Conservation (phyloP, 306 rosid species). For the Acmispon strigosus region DNA sequence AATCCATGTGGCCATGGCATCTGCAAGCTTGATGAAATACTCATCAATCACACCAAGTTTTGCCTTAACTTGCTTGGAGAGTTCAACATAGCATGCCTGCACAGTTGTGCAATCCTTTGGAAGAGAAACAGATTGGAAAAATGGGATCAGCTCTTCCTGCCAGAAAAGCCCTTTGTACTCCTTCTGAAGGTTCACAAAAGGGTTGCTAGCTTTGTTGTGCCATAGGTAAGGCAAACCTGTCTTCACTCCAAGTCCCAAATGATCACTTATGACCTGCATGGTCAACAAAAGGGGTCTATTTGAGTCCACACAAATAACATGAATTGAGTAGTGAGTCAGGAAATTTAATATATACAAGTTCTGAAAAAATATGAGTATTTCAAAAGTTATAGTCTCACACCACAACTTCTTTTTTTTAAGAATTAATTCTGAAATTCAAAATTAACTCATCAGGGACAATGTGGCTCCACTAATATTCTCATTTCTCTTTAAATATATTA, state of each 20-base stretch:
- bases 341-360: no score
- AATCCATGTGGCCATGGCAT: constrained; percentile 82
- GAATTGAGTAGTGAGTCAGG: no score
- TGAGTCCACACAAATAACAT: no score
- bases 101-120: constrained; percentile 66
- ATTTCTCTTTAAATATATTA: no score
- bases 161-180: constrained; percentile 86
- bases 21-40: constrained; percentile 66
- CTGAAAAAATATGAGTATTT: no score
- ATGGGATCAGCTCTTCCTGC: constrained; percentile 83
- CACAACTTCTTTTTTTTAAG: no score
- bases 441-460: no score
- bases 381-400: no score
- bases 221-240: constrained; percentile 85
- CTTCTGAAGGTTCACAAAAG: constrained; percentile 76
- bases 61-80: constrained; percentile 69
- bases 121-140: constrained; percentile 59
- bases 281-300: not conserved
- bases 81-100: constrained; percentile 72
- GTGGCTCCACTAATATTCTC: no score
- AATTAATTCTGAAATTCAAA: no score
- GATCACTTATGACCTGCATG: constrained; percentile 70
- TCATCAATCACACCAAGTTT: constrained; percentile 73
- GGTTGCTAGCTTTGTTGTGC: constrained; percentile 92
- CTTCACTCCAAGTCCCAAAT: constrained; percentile 75